phyloP scores from a whole-genome alignment of 768 basidiomycete genomes.

The Podaxis sp. region DNA sequence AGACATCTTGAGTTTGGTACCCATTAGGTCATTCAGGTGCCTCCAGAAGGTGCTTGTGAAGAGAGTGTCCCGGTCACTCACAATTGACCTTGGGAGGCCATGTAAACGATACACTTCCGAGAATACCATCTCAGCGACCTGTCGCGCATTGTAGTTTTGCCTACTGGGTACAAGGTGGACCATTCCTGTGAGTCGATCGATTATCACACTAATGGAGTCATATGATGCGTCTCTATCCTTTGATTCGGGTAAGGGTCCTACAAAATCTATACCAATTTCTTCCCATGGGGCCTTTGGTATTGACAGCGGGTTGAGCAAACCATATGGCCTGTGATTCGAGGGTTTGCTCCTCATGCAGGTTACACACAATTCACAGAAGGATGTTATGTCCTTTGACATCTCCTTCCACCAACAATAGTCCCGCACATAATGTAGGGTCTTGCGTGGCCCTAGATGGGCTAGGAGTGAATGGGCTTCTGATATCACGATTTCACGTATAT shows the following conservation, averaged over 20 bases:
- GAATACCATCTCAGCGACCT: too few relatives aligned
- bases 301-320: slow-evolving; percentile 23
- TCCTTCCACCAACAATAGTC: slow-evolving; percentile 39
- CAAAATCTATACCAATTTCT: too few relatives aligned
- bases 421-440: slow-evolving; percentile 31
- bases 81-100: slow-evolving; percentile 15
- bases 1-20: slow-evolving; percentile 12
- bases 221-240: too few relatives aligned
- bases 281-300: slow-evolving; percentile 17
- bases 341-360: slow-evolving; percentile 22
- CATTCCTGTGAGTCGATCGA: too few relatives aligned
- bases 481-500: slow-evolving; percentile 30
- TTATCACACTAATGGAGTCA: too few relatives aligned
- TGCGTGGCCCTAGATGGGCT: slow-evolving; percentile 33
- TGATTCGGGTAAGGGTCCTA: too few relatives aligned
- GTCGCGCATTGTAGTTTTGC: too few relatives aligned
- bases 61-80: slow-evolving; percentile 13
- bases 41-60: slow-evolving; percentile 18
- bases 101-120: slow-evolving; percentile 13
- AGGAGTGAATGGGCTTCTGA: slow-evolving; percentile 36
- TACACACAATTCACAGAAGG: slow-evolving; percentile 29
- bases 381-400: slow-evolving; percentile 23
- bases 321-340: slow-evolving; percentile 23
- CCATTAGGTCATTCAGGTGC: slow-evolving; percentile 13
- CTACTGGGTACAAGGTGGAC: too few relatives aligned